Base-by-base conservation (phyloP, 768 basidiomycete species). In the Suillus subluteus region DNA sequence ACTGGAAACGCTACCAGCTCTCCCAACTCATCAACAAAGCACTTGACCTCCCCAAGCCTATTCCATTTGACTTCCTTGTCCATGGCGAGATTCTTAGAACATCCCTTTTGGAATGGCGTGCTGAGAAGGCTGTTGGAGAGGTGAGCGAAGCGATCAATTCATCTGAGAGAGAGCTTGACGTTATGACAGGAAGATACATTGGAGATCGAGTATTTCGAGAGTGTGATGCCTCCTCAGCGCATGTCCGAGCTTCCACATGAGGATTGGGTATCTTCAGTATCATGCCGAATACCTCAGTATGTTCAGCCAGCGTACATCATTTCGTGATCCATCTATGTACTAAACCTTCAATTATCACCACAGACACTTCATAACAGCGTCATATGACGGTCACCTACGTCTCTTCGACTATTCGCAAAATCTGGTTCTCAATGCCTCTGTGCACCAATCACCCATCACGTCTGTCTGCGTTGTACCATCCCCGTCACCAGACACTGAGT, bases 11-110 rank as follows among this genome's bases (percentile, higher is more conserved):
- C n/a, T 99, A 92, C 77, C 97, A 98, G 72, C 90, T 99, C 40
- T 98, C 96, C 1, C 95, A 98, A 67, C 90, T 99, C 52, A 89
- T 99, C 66, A 99, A 99, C 82, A 98, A 98, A 74, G 94, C 96
- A 1, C 82, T 99, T 35, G 84, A 86, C 32, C 86, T 91, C 21
- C 76, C 84, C 0, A 87, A 87, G 64, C 88, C 92, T 0, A 82
- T 97, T 3, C 96, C 96, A 0, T 98, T 98, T 75, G 96, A 99
- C 77, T 99, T 98, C 77, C 78, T 99, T 55, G 82, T 98, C 50
- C 83, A 86, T 55, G 94, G 95, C n/a, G 88, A 92, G 73, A 85
- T 98, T 15, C 76, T 98, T 3, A 81, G 91, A 56, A 83, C 85
- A 0, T 88, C 83, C 35, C 75, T 99, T 35, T 88, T 83, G 15